Base-by-base conservation (phyloP, 1,284 basidiomycete genomes). In the Rhodofomes roseus region DNA sequence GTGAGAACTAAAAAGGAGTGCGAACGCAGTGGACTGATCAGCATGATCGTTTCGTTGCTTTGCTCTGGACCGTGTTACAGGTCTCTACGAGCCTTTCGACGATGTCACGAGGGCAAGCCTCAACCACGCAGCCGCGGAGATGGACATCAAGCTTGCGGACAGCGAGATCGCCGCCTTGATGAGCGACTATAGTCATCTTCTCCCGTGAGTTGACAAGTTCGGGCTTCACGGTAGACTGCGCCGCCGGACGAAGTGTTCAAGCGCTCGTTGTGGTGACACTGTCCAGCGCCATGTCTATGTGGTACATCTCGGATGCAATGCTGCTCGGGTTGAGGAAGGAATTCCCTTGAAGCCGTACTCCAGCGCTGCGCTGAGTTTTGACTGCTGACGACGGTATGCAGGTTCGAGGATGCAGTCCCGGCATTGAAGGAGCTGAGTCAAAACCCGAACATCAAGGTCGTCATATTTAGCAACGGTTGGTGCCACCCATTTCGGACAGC, bases 391-490 rank as follows among this genome's bases (percentile, higher is more conserved):
- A 6, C 16, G 16, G 27, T 58, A 14, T 23, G 22, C 50, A 74
- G 70, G 11, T 73, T 70, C 56, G 60, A 65, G 6, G 70, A 72
- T 46, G 66, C 68, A 12, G 36, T 60, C 6, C 41, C 59, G 8
- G 62, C 68, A 1, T 55, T 73, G 31, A 55, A 66, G 51, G 60
- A 58, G 14, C 61, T 73, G n/a, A 46, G 57, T 7, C 55, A 59
- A 20, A 43, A 65, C 3, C 54, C 59, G 0, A 55, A 63, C 34
- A 57, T 71, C 4, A 54, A 66, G 29, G 34, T 65, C 2, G 34
- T 71, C 5, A 59, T 75, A 6, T 73, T 73, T 60, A 73, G 68
- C 57, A 74, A 74, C 56, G 73, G 73, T 71, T 34, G 39, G 62
- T 59, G 7, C 16, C 5, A 34, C 11, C 11, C 31, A 5, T 34